Conservation (phyloP, 768 basidiomycete species). For the Suillus plorans region DNA sequence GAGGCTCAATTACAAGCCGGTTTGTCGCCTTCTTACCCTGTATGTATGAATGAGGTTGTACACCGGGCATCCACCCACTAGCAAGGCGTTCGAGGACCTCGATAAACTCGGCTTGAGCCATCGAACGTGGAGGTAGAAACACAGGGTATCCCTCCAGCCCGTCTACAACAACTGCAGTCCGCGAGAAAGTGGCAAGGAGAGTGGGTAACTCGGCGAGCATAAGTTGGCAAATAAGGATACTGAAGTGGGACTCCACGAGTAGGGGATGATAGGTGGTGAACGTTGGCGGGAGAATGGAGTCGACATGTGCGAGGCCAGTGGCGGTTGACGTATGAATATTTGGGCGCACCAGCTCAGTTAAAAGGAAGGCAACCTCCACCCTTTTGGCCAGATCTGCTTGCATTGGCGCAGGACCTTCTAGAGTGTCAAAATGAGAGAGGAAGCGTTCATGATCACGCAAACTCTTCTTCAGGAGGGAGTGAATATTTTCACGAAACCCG, state of each 20-base stretch:
- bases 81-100: constrained; percentile 84
- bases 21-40: constrained; percentile 34
- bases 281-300: constrained; percentile 42
- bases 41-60: constrained; percentile 54
- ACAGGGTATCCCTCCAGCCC: constrained; percentile 87
- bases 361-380: constrained; percentile 65
- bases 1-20: constrained; percentile 46
- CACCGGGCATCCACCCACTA: constrained; percentile 68
- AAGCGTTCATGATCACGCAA: constrained; percentile 86
- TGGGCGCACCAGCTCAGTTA: constrained; percentile 68
- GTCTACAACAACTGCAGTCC: constrained; percentile 68
- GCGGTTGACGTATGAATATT: constrained; percentile 45
- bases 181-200: constrained; percentile 63
- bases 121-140: constrained; percentile 82
- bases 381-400: constrained; percentile 46
- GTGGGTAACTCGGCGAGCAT: constrained; percentile 74
- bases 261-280: constrained; percentile 92
- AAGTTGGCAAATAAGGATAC: constrained; percentile 69
- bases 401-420: constrained; percentile 43
- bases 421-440: constrained; percentile 76
- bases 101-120: constrained; percentile 88
- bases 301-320: constrained; percentile 38
- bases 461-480: constrained; percentile 63
- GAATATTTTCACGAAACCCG: constrained; percentile 60
- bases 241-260: constrained; percentile 85